Evolutionary conservation across 2,329 filamentous ascomycete species (phyloP), one percentile per base, ranked within the genome.

Genomic region (Verticillium zaregamsianum): DNA sequence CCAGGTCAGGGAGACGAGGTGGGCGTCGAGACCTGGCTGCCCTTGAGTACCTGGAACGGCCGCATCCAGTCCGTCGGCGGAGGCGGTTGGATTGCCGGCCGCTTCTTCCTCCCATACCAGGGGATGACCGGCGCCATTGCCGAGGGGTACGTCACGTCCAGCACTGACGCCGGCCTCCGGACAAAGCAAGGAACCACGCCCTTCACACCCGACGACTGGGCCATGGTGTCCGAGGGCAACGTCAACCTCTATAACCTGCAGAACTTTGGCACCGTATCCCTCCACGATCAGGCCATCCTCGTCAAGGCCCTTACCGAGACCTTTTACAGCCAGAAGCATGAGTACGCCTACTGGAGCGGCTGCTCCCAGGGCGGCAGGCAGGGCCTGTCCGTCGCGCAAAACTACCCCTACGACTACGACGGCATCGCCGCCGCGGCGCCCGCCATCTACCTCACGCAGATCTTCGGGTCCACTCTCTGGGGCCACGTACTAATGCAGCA

Each of bases 351-450:
- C 70, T 87, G 81, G 63, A 68, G 81, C 2, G 86, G 86, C 8
- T 88, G 86, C 67, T 87, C 83, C 0, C 81, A 83, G 0, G 86
- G 86, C 7, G 85, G 86, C 1, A 76, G 85, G 0, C 83, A 88
- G 73, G 86, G 83, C 5, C 72, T 85, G 33, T 82, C 82, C 60
- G 78, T 79, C 7, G 79, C 82, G 0, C 79, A 87, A 65, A 68
- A 73, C 14, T 86, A 79, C 63, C 83, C 85, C 0, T 73, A 80
- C 0, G 83, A 86, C 62, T 87, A 86, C 59, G 83, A 87, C 59
- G 84, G 84, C 23, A 78, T 86, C 28, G 71, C 86, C 1, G 83
- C 82, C 2, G 80, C 81, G 2, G 68, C 69, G 15, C 74, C 76
- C 4, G 82, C 82, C 7, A 31, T 64, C 35, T 33, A 62, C 17